phyloP scores from a whole-genome alignment of 306 rosid genomes.

The Cucurbita pepo region DNA sequence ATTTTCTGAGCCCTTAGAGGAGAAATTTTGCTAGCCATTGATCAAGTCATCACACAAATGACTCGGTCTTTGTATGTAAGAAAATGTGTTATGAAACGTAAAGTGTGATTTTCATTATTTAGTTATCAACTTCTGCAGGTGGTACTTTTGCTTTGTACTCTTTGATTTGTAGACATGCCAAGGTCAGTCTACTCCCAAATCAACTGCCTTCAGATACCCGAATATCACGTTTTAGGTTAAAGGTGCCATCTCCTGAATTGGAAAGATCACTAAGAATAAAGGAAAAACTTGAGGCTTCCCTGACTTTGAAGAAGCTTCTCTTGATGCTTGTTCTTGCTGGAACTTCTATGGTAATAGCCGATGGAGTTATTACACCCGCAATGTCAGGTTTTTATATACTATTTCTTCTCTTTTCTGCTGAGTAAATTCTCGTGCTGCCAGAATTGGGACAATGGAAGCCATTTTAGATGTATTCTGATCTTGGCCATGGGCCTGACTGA shows the following conservation, averaged over 20 bases:
- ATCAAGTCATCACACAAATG: background rate
- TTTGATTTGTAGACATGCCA: slow-evolving; percentile 96
- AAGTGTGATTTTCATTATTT: background rate
- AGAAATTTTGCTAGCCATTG: background rate
- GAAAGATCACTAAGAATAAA: slow-evolving; percentile 92
- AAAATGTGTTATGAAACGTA: background rate
- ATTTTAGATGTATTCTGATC: background rate
- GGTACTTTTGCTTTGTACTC: slow-evolving; percentile 98
- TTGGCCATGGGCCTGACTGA: background rate
- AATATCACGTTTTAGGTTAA: slow-evolving; percentile 89
- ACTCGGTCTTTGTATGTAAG: background rate
- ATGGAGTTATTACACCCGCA: slow-evolving; percentile 91
- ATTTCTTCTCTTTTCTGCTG: slow-evolving; percentile 1
- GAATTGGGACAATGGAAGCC: background rate
- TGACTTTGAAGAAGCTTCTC: slow-evolving; percentile 71
- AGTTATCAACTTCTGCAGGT: slow-evolving; percentile 37
- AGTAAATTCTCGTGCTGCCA: background rate
- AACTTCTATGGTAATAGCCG: slow-evolving; percentile 95
- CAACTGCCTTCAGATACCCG: slow-evolving; percentile 91
- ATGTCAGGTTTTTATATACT: slow-evolving; percentile 49
- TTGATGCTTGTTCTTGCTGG: slow-evolving; percentile 88
- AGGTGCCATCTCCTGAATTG: slow-evolving; percentile 92
- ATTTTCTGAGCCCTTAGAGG: background rate
- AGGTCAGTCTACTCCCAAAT: slow-evolving; percentile 97
- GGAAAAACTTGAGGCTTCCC: slow-evolving; percentile 78